Base-by-base conservation (phyloP, 306 rosid genomes). In the Malus fusca region DNA sequence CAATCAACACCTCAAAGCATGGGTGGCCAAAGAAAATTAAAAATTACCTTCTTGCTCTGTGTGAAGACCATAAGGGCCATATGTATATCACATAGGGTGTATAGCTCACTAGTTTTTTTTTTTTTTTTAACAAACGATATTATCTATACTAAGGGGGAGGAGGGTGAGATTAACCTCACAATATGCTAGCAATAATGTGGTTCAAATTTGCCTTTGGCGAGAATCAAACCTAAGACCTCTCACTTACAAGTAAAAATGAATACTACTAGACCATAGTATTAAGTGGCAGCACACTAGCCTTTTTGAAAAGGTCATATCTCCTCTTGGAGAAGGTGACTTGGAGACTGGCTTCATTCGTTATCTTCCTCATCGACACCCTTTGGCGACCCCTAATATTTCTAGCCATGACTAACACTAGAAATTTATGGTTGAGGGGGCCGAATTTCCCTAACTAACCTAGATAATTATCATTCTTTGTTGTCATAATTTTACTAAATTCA, bases 311-410 rank as follows among this genome's bases (percentile, higher is more conserved):
- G 1, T 90, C 85, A 1, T 77, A 60, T 0, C 90, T 75, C 5
- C 92, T 87, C 71, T 88, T 88, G 0, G 90, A 86, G 80, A 88
- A 88, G 0, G 92, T 82, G 8, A 88, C 90, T 23, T 86, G 86
- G 4, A 83, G 79, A 53, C 75, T 81, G 52, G 80, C 48, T 46
- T 82, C 88, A 43, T 78, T 79, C 53, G 67, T 74, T 73, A 82
- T 79, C 72, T 78, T 75, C 52, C 26, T 79, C 80, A 88, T 84
- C 66, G 77, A 80, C 18, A 88, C 83, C 76, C 81, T 88, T 25
- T 82, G 75, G 3, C 90, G 80, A 7, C 92, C 88, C 84, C 73
- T 80, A 31, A 30, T 77, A 23, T 48, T 69, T 78, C 80, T 84
- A 63, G 52, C 44, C 44, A 40, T 40, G 12, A 10, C 44, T 9